Evolutionary conservation across 257 asterid genomes (phyloP).

Genomic region (Verbena officinalis): DNA sequence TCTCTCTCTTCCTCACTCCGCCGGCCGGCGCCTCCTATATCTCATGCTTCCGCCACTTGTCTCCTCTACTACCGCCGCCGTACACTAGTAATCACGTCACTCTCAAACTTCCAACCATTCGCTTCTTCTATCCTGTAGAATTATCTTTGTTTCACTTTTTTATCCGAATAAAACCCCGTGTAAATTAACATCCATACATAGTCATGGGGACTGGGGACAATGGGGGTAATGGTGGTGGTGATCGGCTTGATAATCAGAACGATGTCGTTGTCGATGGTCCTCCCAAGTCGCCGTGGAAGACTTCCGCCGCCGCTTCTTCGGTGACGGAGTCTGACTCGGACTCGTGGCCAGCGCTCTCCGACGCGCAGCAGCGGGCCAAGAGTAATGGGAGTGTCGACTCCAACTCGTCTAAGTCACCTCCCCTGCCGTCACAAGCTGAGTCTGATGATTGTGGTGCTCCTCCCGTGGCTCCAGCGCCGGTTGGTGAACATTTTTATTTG

Average conservation of each 20-base stretch:
- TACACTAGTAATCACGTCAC: neutral
- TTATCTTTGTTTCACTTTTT: neutral
- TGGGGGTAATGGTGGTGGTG: slow-evolving; percentile 42
- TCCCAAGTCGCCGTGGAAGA: slow-evolving; percentile 85
- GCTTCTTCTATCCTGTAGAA: neutral
- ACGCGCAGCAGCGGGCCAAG: slow-evolving; percentile 57
- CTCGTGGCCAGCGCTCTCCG: slow-evolving; percentile 84
- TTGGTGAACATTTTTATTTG: slow-evolving; percentile 29
- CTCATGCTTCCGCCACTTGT: slow-evolving; percentile 22
- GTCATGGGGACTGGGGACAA: slow-evolving; percentile 53
- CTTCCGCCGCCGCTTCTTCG: slow-evolving; percentile 50
- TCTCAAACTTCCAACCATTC: neutral
- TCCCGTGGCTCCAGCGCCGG: slow-evolving; percentile 42
- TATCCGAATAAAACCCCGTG: slow-evolving; percentile 16
- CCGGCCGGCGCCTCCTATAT: slow-evolving; percentile 18
- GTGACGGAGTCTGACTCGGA: slow-evolving; percentile 56
- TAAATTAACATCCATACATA: neutral
- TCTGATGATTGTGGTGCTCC: slow-evolving; percentile 36
- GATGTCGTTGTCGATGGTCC: slow-evolving; percentile 36
- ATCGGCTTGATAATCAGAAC: slow-evolving; percentile 46
- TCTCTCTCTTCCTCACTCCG: slow-evolving; percentile 3
- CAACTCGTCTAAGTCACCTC: slow-evolving; percentile 36
- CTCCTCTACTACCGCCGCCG: slow-evolving; percentile 29
- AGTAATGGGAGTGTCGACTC: slow-evolving; percentile 32
- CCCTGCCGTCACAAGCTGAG: slow-evolving; percentile 30